Conservation (phyloP, 192 early-diverging fungal species). For the Podila epicladia region DNA sequence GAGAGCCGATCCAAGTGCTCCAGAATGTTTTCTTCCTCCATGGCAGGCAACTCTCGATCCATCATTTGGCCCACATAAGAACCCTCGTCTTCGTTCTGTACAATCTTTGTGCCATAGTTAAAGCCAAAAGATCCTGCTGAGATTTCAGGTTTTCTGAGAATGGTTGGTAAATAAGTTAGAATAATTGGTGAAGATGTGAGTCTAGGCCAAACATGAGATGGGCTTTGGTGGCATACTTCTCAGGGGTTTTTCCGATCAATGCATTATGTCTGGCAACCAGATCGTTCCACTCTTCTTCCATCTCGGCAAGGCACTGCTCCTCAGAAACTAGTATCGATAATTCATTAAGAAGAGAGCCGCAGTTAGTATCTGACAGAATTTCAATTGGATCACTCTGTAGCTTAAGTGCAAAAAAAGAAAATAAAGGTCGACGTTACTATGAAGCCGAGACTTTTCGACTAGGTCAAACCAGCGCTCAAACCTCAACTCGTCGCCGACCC, state of each 20-base stretch:
- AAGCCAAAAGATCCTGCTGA: slow-evolving; percentile 7
- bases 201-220: too few species aligned
- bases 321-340: slow-evolving; percentile 21
- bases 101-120: slow-evolving; percentile 26
- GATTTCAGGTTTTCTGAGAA: not conserved
- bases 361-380: too few species aligned
- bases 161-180: not conserved
- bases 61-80: not conserved
- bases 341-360: not conserved
- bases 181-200: not conserved
- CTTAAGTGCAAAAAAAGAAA: not conserved
- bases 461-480: slow-evolving; percentile 46
- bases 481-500: slow-evolving; percentile 39
- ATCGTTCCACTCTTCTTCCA: slow-evolving; percentile 50
- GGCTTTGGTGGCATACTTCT: slow-evolving; percentile 14
- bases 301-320: slow-evolving; percentile 38
- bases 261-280: slow-evolving; percentile 41
- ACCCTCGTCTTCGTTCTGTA: not conserved
- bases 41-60: slow-evolving; percentile 12
- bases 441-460: slow-evolving; percentile 29
- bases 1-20: slow-evolving; percentile 36
- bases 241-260: slow-evolving; percentile 29
- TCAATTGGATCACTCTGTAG: not conserved
- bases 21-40: slow-evolving; percentile 44
- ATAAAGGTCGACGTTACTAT: slow-evolving; percentile 8